These are phyloP conservation scores for Chaetoceros tenuissimus DNA, from an alignment of 108 stramenopile species.

Conservation along the genomic window DNA sequence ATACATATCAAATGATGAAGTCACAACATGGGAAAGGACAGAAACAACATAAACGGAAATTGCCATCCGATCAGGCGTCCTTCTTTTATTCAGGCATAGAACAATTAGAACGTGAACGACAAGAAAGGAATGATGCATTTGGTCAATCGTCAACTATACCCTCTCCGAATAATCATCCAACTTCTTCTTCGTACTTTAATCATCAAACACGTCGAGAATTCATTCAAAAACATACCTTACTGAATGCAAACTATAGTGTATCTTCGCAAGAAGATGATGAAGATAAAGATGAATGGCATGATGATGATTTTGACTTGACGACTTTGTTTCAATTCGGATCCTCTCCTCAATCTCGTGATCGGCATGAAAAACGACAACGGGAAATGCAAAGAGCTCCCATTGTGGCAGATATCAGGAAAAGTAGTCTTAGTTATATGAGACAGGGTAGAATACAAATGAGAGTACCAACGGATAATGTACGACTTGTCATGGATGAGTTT, in stretches of 20 bases:
- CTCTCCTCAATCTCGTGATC: background rate
- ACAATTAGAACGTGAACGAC: background rate
- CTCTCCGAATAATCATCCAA: background rate
- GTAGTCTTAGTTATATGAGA: background rate
- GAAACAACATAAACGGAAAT: no score
- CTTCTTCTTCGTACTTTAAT: background rate
- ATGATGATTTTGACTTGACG: background rate
- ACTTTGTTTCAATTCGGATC: background rate
- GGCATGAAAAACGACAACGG: background rate
- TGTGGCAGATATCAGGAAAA: background rate
- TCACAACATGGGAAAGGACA: background rate
- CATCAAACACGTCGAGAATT: background rate
- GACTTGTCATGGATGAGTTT: slow-evolving; percentile 46
- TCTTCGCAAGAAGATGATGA: background rate
- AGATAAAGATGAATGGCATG: background rate
- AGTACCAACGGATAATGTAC: slow-evolving; percentile 42
- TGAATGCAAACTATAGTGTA: background rate
- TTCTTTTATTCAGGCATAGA: background rate
- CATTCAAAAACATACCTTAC: background rate
- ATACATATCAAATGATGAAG: background rate
- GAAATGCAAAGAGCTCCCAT: background rate
- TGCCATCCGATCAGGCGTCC: no score
- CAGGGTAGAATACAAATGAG: slow-evolving; percentile 26
- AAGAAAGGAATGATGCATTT: background rate
- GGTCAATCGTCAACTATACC: background rate